Evolutionary conservation across 1,284 basidiomycete genomes (phyloP).

Genomic region (Moesziomyces sp.): DNA sequence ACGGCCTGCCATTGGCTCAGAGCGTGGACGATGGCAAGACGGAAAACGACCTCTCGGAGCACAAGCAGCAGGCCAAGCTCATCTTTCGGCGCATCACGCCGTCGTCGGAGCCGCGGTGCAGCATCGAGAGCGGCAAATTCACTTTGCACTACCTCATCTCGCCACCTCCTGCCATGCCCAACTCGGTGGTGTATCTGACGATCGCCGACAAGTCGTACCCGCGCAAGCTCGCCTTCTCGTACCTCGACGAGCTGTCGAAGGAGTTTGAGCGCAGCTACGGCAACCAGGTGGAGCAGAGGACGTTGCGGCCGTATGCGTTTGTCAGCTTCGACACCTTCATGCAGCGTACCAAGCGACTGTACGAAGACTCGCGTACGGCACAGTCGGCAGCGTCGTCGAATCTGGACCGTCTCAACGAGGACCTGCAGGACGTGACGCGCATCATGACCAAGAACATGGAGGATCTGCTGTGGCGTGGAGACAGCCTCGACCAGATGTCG

Average conservation of each 20-base stretch:
- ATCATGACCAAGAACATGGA: constrained; percentile 99
- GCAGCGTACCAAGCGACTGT: constrained; percentile 94
- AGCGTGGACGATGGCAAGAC: constrained; percentile 74
- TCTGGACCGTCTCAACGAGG: constrained; percentile 90
- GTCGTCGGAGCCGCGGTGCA: constrained; percentile 92
- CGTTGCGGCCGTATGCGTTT: constrained; percentile 63
- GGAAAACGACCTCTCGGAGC: constrained; percentile 90
- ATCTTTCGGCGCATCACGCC: constrained; percentile 88
- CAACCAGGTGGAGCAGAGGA: constrained; percentile 58
- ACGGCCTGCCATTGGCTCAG: constrained; percentile 63
- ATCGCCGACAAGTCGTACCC: constrained; percentile 98
- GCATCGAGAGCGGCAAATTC: constrained; percentile 94
- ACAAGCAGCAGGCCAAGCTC: constrained; percentile 97
- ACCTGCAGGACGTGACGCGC: constrained; percentile 94
- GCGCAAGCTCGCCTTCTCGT: constrained; percentile 95
- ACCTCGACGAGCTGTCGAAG: constrained; percentile 94
- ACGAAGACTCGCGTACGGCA: constrained; percentile 90
- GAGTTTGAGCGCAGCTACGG: constrained; percentile 76
- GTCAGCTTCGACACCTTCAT: constrained; percentile 86
- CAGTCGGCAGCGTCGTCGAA: constrained; percentile 75
- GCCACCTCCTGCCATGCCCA: constrained; percentile 60
- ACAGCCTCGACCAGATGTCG: constrained; percentile 94
- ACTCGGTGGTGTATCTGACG: constrained; percentile 85
- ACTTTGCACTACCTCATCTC: constrained; percentile 95
- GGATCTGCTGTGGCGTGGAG: constrained; percentile 95